Percentiles rank a stretch among this genome's conserved stretches.
phyloP scores from a whole-genome alignment of 768 basidiomycete genomes.

The Tubosaeta brunneosetosa region DNA sequence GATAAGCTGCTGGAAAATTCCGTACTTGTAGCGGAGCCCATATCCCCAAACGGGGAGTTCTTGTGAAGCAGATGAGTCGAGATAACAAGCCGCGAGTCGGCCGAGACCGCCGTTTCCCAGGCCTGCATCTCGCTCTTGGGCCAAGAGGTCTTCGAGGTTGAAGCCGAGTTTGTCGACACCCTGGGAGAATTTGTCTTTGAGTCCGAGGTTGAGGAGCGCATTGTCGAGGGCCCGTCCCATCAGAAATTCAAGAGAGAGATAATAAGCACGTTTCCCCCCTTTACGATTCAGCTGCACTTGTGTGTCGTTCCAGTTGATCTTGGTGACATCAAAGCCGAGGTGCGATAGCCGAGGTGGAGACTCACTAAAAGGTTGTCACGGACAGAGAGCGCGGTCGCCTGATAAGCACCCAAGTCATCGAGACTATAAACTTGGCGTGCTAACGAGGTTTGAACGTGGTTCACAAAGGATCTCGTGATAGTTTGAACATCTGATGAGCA shows the following conservation, averaged over 20 bases:
- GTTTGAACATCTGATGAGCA: constrained; percentile 45
- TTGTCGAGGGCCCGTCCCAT: constrained; percentile 80
- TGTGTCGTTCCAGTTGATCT: constrained; percentile 86
- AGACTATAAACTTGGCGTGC: constrained; percentile 90
- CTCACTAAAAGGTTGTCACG: constrained; percentile 82
- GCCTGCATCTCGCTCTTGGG: constrained; percentile 88
- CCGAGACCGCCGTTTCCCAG: constrained; percentile 96
- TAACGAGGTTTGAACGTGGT: constrained; percentile 84
- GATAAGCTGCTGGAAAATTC: constrained; percentile 94
- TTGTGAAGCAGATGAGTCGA: constrained; percentile 87
- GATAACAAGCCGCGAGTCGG: constrained; percentile 94
- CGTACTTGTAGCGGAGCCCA: constrained; percentile 87
- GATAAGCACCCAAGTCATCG: constrained; percentile 83
- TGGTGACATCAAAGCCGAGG: not conserved
- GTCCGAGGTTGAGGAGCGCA: constrained; percentile 81
- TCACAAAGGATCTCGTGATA: constrained; percentile 72
- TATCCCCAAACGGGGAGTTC: constrained; percentile 96
- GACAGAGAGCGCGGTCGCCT: constrained; percentile 83
- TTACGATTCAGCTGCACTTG: constrained; percentile 75
- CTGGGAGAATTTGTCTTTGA: constrained; percentile 70
- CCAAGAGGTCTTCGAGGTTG: constrained; percentile 80
- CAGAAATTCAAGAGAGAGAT: constrained; percentile 91
- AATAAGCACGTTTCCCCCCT: constrained; percentile 87
- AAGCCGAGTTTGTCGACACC: constrained; percentile 81
- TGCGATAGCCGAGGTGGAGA: not conserved